Percentiles rank a stretch among this genome's conserved stretches.
Evolutionary conservation across 2,329 filamentous ascomycete genomes (phyloP).

Genomic region (Neospermospora avenae): DNA sequence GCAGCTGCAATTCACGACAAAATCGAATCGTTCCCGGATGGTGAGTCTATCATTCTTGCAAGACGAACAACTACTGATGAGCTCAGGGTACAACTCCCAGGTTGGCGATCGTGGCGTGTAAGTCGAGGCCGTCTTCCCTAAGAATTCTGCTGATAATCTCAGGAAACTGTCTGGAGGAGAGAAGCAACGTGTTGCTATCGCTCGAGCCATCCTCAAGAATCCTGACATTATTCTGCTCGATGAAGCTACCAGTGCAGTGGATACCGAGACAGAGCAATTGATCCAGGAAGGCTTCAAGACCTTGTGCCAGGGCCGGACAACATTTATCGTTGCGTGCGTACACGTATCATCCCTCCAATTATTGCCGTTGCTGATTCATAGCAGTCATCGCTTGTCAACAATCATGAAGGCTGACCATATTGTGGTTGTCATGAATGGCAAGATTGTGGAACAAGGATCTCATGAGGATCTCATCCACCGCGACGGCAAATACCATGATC

Average conservation of each 20-base stretch:
- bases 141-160: constrained; percentile 50
- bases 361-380: constrained; percentile 15
- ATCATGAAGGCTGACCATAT: constrained; percentile 53
- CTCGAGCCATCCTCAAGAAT: constrained; percentile 85
- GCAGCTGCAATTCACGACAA: constrained; percentile 59
- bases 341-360: neutral
- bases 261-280: constrained; percentile 90
- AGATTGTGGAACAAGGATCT: constrained; percentile 49
- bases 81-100: constrained; percentile 41
- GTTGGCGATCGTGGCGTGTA: constrained; percentile 44
- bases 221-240: constrained; percentile 91
- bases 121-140: constrained; percentile 50
- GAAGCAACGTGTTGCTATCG: constrained; percentile 82
- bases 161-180: constrained; percentile 86
- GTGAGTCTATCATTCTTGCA: constrained; percentile 41
- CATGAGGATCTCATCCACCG: constrained; percentile 45
- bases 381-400: constrained; percentile 48
- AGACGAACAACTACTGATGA: neutral
- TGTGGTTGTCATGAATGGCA: constrained; percentile 50
- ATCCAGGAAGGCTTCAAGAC: constrained; percentile 65
- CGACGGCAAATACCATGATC: constrained; percentile 48
- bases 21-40: constrained; percentile 51
- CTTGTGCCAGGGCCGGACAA: constrained; percentile 47
- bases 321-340: constrained; percentile 39
- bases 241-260: constrained; percentile 89